phyloP scores from a whole-genome alignment of 257 asterid genomes.

The Nicotiana obtusifolia region DNA sequence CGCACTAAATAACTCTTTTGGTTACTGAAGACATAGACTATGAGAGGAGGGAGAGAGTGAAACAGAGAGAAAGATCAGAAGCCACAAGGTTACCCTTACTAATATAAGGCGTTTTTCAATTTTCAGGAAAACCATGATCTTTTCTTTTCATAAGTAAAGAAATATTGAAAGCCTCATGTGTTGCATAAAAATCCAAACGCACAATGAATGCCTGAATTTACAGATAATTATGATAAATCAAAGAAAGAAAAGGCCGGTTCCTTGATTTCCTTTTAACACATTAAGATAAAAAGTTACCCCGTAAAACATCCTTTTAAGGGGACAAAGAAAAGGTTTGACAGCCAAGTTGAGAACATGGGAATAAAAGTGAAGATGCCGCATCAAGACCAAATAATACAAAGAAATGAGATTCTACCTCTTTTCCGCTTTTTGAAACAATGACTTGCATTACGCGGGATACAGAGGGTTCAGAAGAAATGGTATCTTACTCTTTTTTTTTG shows the following conservation, averaged over 20 bases:
- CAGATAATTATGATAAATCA: neutral
- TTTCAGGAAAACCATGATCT: neutral
- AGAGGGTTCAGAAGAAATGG: neutral
- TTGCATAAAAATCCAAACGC: neutral
- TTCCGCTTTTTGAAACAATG: neutral
- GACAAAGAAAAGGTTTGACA: neutral
- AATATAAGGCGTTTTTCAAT: neutral
- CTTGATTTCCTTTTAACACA: neutral
- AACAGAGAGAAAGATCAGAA: neutral
- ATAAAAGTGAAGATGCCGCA: neutral
- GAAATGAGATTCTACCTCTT: neutral
- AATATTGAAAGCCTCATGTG: neutral
- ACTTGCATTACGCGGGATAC: neutral
- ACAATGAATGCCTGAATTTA: neutral
- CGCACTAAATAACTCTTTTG: neutral
- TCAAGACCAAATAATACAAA: neutral
- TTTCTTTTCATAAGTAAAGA: neutral
- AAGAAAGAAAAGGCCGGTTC: neutral
- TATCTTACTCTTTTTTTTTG: neutral
- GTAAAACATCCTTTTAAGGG: neutral
- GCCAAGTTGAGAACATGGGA: neutral
- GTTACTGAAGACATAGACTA: neutral
- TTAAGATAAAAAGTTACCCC: neutral
- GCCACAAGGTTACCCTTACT: neutral
- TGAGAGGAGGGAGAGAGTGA: neutral